phyloP scores from a whole-genome alignment of 1,139 yeast species.

The Magnusiomyces suaveolens region DNA sequence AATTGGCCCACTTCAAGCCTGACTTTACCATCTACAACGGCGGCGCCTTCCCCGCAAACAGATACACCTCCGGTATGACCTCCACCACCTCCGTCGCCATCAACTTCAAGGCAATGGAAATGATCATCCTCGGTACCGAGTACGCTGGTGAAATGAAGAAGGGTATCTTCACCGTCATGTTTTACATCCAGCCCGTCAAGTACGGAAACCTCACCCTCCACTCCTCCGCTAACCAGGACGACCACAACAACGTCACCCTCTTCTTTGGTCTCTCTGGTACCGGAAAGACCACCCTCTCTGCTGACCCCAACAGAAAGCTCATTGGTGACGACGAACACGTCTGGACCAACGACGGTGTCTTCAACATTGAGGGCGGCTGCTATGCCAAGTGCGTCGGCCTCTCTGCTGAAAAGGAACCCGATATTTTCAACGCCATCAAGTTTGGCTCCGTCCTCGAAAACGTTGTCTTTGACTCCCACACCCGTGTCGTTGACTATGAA shows the following conservation, averaged over 20 bases:
- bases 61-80: constrained; percentile 95
- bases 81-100: constrained; percentile 93
- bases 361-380: constrained; percentile 99
- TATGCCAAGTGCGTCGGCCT: constrained; percentile 95
- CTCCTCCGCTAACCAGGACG: constrained; percentile 91
- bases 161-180: constrained; percentile 98
- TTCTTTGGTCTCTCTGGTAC: constrained; percentile 97
- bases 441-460: constrained; percentile 94
- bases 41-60: constrained; percentile 97
- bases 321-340: constrained; percentile 99
- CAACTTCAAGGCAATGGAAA: constrained; percentile 95
- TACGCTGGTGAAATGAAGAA: constrained; percentile 99
- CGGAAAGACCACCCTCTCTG: constrained; percentile 95
- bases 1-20: constrained; percentile 82
- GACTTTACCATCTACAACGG: constrained; percentile 98
- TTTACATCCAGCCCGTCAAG: constrained; percentile 94
- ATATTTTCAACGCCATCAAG: constrained; percentile 87
- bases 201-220: constrained; percentile 88
- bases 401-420: constrained; percentile 90
- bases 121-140: constrained; percentile 97
- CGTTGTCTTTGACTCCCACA: constrained; percentile 69
- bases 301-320: constrained; percentile 87
- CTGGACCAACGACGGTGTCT: constrained; percentile 97
- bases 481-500: constrained; percentile 79
- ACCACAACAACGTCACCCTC: constrained; percentile 70